phyloP scores from a whole-genome alignment of 2,329 filamentous ascomycete species.

The Bipolaris oryzae region DNA sequence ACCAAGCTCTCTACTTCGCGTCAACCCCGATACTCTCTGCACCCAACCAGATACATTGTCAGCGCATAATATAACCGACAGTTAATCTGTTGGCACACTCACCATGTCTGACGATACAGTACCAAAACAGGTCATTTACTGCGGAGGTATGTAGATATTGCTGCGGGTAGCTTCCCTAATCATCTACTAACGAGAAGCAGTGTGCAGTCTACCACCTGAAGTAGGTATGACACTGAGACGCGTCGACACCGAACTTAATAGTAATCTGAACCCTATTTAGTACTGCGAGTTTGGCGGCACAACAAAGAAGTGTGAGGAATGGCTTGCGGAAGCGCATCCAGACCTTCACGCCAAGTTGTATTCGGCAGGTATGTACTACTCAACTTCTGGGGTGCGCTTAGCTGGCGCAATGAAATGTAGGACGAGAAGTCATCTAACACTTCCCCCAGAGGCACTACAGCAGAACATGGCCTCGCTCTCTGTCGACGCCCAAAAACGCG shows the following conservation, averaged over 20 bases:
- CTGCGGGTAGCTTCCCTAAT: neutral
- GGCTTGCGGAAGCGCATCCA: constrained; percentile 78
- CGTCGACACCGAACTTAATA: neutral
- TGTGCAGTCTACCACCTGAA: constrained; percentile 71
- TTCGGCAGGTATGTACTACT: constrained; percentile 70
- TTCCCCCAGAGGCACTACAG: constrained; percentile 65
- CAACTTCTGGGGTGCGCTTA: neutral
- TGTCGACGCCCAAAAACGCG: constrained; percentile 89
- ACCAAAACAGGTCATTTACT: constrained; percentile 65
- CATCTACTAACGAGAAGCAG: constrained; percentile 48
- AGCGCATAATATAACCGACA: neutral
- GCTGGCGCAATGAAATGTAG: neutral
- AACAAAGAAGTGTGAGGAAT: constrained; percentile 95
- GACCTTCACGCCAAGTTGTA: constrained; percentile 80
- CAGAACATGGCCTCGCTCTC: constrained; percentile 85
- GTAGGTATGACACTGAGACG: constrained; percentile 56
- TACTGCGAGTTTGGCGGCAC: constrained; percentile 99
- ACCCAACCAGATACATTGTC: constrained; percentile 1
- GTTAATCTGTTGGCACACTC: neutral
- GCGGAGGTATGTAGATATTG: constrained; percentile 58
- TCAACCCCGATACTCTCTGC: constrained; percentile 12
- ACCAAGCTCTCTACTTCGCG: constrained; percentile 21
- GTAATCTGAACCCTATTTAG: constrained; percentile 56
- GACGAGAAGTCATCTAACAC: constrained; percentile 3
- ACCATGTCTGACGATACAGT: constrained; percentile 46